Conservation (phyloP, 805 yeast genomes). For the Zygotorulaspora danielsina region DNA sequence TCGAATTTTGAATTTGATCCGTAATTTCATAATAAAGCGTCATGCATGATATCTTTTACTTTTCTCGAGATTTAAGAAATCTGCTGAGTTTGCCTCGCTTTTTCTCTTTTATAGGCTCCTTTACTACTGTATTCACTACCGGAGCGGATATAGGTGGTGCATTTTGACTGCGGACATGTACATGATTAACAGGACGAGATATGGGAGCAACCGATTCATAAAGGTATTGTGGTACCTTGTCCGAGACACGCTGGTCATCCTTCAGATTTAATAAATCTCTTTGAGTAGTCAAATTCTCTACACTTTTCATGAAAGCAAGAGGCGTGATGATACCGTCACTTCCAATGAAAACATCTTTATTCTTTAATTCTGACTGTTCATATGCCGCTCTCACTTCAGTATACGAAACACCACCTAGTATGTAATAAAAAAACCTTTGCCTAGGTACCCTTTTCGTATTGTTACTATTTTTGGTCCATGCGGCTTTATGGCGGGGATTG, state of each 20-base stretch:
- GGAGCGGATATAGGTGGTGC: slow-evolving; percentile 14
- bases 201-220: slow-evolving; percentile 32
- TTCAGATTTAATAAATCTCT: slow-evolving; percentile 43
- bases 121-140: slow-evolving; percentile 5
- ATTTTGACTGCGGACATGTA: slow-evolving; percentile 19
- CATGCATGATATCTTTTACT: too few relatives aligned
- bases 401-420: slow-evolving; percentile 87
- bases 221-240: slow-evolving; percentile 43
- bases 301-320: slow-evolving; percentile 36
- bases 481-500: slow-evolving; percentile 67
- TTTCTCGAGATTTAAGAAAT: slow-evolving; percentile 38
- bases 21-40: too few relatives aligned
- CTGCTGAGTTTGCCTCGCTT: slow-evolving; percentile 46
- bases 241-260: slow-evolving; percentile 34
- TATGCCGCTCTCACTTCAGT: slow-evolving; percentile 75
- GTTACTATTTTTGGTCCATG: slow-evolving; percentile 58
- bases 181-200: slow-evolving; percentile 27
- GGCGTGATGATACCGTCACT: slow-evolving; percentile 70
- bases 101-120: slow-evolving; percentile 37
- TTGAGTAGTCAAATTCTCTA: slow-evolving; percentile 36
- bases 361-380: slow-evolving; percentile 56
- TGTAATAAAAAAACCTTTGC: slow-evolving; percentile 72
- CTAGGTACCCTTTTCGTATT: slow-evolving; percentile 36
- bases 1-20: too few relatives aligned
- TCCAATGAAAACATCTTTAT: slow-evolving; percentile 77